Evolutionary conservation across 164 flowering plant genomes (phyloP).

Genomic region (Chimonanthus praecox): DNA sequence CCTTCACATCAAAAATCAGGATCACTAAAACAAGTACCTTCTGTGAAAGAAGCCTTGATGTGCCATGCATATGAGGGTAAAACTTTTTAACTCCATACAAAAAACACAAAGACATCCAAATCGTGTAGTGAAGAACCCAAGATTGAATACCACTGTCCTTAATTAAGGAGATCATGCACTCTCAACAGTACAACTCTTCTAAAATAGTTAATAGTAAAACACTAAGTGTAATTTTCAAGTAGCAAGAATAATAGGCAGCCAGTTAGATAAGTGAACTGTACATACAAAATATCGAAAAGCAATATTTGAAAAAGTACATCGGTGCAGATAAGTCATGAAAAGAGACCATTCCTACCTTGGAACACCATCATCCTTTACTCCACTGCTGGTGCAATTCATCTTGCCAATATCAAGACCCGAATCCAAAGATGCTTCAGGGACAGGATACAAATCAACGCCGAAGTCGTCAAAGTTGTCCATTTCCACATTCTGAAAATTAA

Average conservation of each 20-base stretch:
- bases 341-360: conserved; percentile 27
- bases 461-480: conserved; percentile 55
- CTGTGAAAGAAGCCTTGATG: background rate
- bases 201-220: background rate
- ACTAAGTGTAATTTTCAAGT: background rate
- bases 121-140: too few relatives aligned
- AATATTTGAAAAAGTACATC: background rate
- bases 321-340: background rate
- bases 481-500: conserved; percentile 34
- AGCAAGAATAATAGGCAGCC: background rate
- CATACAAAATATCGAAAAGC: background rate
- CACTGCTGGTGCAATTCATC: conserved; percentile 9
- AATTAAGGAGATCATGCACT: too few relatives aligned
- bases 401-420: conserved; percentile 23
- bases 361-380: conserved; percentile 11
- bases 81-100: too few relatives aligned
- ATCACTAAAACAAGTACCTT: background rate
- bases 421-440: conserved; percentile 21
- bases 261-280: conserved; percentile 2
- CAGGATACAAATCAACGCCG: conserved; percentile 48
- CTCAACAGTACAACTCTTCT: too few relatives aligned
- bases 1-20: background rate
- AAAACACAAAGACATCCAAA: too few relatives aligned
- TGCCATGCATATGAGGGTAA: too few relatives aligned
- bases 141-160: too few relatives aligned